Evolutionary conservation across 768 basidiomycete species (phyloP), one percentile per base, ranked within the genome.

Genomic region (Agrocybe praecox): DNA sequence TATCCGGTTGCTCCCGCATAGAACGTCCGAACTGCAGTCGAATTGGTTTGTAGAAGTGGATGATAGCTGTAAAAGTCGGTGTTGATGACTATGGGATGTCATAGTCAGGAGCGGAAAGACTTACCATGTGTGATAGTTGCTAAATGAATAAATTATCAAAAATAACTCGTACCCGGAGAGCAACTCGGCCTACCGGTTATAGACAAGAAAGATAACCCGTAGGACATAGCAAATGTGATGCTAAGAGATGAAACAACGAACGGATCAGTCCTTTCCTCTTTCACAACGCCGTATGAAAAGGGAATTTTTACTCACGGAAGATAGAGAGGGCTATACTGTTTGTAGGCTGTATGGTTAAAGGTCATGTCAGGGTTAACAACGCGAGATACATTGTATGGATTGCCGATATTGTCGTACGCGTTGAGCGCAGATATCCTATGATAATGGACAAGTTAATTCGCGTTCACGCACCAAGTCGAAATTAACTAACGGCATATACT

Each of bases 341-440:
- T 66, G 65, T 84, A 86, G 14, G 76, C 78, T 2, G 69, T 72
- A 21, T 71, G 49, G 57, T 82, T 71, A 51, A 85, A 70, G 2
- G 70, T 72, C 3, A 71, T 72, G 29, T 77, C 69, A 21, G 65
- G 24, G n/a, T 68, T 74, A 19, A 83, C 62, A 29, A 86, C 76
- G 14, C 70, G 68, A 6, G 64, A 58, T 36, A 82, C 74, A 58
- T 83, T 70, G 67, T 81, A 87, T 1, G 51, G 6, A 0, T 50
- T 46, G 0, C 85, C 86, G 0, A 74, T 81, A 65, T 89, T 86
- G 64, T 90, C 88, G 59, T 76, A 91, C 1, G 86, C 80, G 43
- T 56, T 68, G 22, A 74, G 72, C 0, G 86, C 79, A 2, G 68
- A 89, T 71, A 75, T 69, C 17, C 75, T 76, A n/a, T 15, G n/a